phyloP scores from a whole-genome alignment of 2,329 filamentous ascomycete species.

The Aspergillus hortae region DNA sequence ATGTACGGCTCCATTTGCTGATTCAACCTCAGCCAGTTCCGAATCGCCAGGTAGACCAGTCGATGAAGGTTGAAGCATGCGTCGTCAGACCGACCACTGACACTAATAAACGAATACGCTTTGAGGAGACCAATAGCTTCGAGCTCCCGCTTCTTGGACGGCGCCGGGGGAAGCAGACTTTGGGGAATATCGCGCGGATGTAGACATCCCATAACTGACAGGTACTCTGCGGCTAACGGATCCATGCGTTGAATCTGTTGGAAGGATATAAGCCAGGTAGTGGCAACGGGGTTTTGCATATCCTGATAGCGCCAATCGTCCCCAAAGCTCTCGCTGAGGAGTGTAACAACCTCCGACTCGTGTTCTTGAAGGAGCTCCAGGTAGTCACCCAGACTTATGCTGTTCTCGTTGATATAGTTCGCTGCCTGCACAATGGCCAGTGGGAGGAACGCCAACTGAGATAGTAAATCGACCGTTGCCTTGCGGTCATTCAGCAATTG shows the following conservation, averaged over 20 bases:
- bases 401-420: constrained; percentile 15
- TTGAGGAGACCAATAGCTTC: constrained; percentile 27
- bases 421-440: constrained; percentile 23
- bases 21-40: constrained; percentile 14
- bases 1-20: constrained; percentile 13
- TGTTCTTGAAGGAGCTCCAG: constrained; percentile 5
- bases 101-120: constrained; percentile 17
- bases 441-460: constrained; percentile 19
- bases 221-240: constrained; percentile 29
- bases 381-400: constrained; percentile 1
- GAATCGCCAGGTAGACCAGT: constrained; percentile 23
- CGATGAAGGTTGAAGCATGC: constrained; percentile 22
- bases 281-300: constrained; percentile 5
- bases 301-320: constrained; percentile 7
- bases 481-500: constrained; percentile 11
- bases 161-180: constrained; percentile 27
- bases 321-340: constrained; percentile 11
- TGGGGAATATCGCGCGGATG: constrained; percentile 25
- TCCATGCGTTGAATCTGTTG: constrained; percentile 17
- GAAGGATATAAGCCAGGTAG: constrained; percentile 13
- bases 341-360: constrained; percentile 4
- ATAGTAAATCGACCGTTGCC: constrained; percentile 8
- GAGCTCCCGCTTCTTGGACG: constrained; percentile 15
- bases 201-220: constrained; percentile 23
- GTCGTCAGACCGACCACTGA: background rate